Conservation (phyloP, 306 rosid species). For the Cucurbita ficifolia region DNA sequence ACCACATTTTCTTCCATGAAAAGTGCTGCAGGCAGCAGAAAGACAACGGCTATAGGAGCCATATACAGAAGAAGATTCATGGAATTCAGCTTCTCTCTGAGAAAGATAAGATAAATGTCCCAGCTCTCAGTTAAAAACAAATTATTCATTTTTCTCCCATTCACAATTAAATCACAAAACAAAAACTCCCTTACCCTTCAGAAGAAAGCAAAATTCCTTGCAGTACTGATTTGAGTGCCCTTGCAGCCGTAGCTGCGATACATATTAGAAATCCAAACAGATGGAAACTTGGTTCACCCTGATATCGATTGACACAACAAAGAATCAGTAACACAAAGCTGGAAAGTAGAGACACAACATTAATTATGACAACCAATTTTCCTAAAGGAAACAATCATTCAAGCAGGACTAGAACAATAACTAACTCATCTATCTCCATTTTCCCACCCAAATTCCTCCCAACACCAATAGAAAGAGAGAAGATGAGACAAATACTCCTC, state of each 20-base stretch:
- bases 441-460: not conserved
- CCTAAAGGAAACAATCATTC: not conserved
- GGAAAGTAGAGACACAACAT: not conserved
- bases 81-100: constrained; percentile 96
- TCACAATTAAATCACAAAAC: not conserved
- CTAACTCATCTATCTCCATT: not conserved
- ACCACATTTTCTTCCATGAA: constrained; percentile 94
- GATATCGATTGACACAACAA: constrained; percentile 11
- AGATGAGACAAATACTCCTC: not conserved
- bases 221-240: constrained; percentile 86
- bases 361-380: not conserved
- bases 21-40: constrained; percentile 97
- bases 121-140: not conserved
- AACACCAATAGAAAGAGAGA: not conserved
- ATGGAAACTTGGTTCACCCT: constrained; percentile 99
- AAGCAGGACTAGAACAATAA: not conserved
- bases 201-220: constrained; percentile 97
- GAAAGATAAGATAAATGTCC: not conserved
- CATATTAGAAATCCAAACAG: constrained; percentile 89
- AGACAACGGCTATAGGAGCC: constrained; percentile 98
- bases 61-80: constrained; percentile 97
- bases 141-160: not conserved
- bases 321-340: not conserved
- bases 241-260: constrained; percentile 90
- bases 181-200: constrained; percentile 55